These are phyloP conservation scores for Paraurostyla sp. DNA, from an alignment of 73 alveolate genomes.

Conservation along the genomic window DNA sequence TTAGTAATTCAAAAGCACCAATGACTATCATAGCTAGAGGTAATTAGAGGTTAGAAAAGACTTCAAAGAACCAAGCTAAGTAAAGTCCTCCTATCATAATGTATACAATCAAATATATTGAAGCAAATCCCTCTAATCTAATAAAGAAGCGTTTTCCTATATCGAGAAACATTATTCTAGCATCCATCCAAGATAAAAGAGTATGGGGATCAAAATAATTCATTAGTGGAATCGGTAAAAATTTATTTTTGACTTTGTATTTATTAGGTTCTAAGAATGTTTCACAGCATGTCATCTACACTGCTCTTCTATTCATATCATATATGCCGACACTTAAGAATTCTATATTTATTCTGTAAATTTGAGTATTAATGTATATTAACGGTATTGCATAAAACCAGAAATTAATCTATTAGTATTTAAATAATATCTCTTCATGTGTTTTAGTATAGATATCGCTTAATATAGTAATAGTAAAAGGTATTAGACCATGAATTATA, in stretches of 20 bases:
- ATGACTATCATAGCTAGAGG: neutral
- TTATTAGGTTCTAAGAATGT: conserved; percentile 13
- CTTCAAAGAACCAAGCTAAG: neutral
- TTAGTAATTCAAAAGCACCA: neutral
- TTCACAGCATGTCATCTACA: neutral
- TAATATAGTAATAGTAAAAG: neutral
- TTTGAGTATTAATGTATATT: neutral
- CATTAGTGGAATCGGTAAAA: neutral
- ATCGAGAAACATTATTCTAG: conserved; percentile 29
- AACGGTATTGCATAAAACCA: neutral
- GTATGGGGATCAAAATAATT: conserved; percentile 41
- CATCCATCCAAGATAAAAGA: conserved; percentile 33
- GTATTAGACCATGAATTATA: neutral
- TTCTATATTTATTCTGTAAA: neutral
- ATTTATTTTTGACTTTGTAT: neutral
- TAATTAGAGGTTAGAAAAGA: neutral
- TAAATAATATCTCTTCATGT: neutral
- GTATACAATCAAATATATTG: neutral
- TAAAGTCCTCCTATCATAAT: neutral
- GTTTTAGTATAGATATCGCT: neutral
- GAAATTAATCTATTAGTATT: neutral
- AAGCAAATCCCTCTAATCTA: neutral
- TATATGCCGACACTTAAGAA: neutral
- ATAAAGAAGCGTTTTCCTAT: conserved; percentile 28
- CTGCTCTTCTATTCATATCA: conserved; percentile 19